phyloP scores from a whole-genome alignment of 2,329 filamentous ascomycete genomes.

The Didymosphaeria variabile region DNA sequence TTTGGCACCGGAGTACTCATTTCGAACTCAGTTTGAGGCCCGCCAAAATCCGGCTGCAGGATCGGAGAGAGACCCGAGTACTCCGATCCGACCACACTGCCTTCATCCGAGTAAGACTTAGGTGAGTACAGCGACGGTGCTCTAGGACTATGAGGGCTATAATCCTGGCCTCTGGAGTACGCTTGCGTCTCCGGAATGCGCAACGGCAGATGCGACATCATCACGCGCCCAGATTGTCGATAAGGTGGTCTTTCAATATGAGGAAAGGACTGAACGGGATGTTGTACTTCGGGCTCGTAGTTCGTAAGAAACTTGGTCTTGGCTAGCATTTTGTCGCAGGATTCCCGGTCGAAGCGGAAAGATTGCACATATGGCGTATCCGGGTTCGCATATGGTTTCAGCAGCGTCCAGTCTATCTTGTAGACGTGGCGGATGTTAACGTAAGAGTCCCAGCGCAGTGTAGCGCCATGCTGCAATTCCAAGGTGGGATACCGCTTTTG shows the following conservation, averaged over 20 bases:
- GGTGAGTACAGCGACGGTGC: slow-evolving; percentile 15
- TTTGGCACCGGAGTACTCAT: slow-evolving; percentile 6
- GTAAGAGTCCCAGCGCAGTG: slow-evolving; percentile 43
- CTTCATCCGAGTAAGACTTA: slow-evolving; percentile 13
- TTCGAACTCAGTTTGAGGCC: slow-evolving; percentile 4
- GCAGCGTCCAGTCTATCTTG: slow-evolving; percentile 40
- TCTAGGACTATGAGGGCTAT: background rate
- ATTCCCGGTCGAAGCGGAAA: slow-evolving; percentile 38
- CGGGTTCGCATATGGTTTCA: slow-evolving; percentile 39
- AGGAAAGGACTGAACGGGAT: slow-evolving; percentile 3
- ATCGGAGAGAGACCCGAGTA: slow-evolving; percentile 21
- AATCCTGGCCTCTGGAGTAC: background rate
- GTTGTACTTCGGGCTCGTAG: slow-evolving; percentile 39
- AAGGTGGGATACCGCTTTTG: slow-evolving; percentile 43
- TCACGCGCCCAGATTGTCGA: background rate
- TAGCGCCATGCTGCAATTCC: slow-evolving; percentile 31
- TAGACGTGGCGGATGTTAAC: slow-evolving; percentile 48
- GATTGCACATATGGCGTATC: slow-evolving; percentile 25
- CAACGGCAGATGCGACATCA: background rate
- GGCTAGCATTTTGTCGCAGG: slow-evolving; percentile 34
- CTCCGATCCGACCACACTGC: slow-evolving; percentile 14
- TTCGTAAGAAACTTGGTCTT: slow-evolving; percentile 38
- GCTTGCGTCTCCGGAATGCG: background rate
- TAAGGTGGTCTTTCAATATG: background rate
- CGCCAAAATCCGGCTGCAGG: slow-evolving; percentile 27